phyloP scores from a whole-genome alignment of 225 moss, liverwort and hornwort genomes.

The Physcomitrellopsis africana region DNA sequence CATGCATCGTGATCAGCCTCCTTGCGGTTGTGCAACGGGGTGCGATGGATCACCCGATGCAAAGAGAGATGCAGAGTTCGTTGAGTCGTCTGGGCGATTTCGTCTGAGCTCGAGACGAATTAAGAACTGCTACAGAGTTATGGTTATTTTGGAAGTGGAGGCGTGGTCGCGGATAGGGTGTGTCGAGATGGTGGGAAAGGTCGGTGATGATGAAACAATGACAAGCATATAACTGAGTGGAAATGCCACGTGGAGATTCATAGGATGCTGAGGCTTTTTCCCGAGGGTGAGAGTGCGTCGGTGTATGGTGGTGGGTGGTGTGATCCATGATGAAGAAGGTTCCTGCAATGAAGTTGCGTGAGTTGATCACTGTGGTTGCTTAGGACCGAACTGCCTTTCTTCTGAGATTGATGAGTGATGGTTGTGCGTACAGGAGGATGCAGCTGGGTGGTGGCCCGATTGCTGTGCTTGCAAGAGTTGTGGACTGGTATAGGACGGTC shows the following conservation, averaged over 20 bases:
- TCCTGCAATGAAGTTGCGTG: not conserved
- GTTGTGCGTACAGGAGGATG: not conserved
- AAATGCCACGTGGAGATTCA: not conserved
- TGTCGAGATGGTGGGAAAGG: not conserved
- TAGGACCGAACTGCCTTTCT: slow-evolving; percentile 1
- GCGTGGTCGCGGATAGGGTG: too few relatives aligned
- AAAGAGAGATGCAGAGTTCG: slow-evolving; percentile 1
- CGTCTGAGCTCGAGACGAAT: not conserved
- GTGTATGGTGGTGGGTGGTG: not conserved
- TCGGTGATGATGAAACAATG: not conserved
- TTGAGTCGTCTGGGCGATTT: not conserved
- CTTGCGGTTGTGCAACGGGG: not conserved
- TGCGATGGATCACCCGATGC: not conserved
- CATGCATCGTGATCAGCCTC: not conserved
- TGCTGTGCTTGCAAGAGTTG: too few relatives aligned
- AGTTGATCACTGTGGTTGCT: not conserved
- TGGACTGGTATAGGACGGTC: too few relatives aligned
- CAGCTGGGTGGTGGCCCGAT: too few relatives aligned
- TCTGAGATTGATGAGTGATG: not conserved
- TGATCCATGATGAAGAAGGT: not conserved
- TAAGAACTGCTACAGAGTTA: not conserved
- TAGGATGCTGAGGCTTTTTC: not conserved
- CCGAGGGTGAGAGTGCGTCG: too few relatives aligned
- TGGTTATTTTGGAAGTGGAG: not conserved
- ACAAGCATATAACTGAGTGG: slow-evolving; percentile 7